Evolutionary conservation across 768 basidiomycete genomes (phyloP).

Genomic region (Lanmaoa rubissima): DNA sequence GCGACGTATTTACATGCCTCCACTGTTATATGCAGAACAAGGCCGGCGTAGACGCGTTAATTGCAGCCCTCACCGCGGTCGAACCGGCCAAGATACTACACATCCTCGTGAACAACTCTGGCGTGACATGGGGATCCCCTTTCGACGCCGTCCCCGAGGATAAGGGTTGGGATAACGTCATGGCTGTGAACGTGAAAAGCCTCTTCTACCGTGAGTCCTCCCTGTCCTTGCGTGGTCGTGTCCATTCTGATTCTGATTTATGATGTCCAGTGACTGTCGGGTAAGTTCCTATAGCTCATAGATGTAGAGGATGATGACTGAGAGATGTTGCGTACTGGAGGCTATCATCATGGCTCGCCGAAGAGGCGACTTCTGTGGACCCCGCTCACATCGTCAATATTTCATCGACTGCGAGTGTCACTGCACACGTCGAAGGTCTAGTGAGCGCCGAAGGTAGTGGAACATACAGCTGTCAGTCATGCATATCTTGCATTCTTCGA

Average conservation of each 20-base stretch:
- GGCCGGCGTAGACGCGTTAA: slow-evolving; percentile 75
- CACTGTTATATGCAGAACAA: slow-evolving; percentile 50
- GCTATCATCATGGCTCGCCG: slow-evolving; percentile 53
- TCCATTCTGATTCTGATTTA: background rate
- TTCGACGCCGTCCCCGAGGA: slow-evolving; percentile 73
- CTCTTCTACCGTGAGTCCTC: slow-evolving; percentile 68
- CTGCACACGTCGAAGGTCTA: slow-evolving; percentile 45
- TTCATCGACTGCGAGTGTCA: slow-evolving; percentile 65
- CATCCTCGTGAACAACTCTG: slow-evolving; percentile 83
- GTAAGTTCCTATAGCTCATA: slow-evolving; percentile 22
- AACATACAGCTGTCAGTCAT: slow-evolving; percentile 72
- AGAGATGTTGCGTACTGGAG: slow-evolving; percentile 11
- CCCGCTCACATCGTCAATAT: slow-evolving; percentile 82
- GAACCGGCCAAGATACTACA: slow-evolving; percentile 63
- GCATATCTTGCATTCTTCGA: background rate
- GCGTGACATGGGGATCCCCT: slow-evolving; percentile 74
- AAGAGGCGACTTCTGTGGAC: slow-evolving; percentile 58
- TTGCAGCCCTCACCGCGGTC: slow-evolving; percentile 61
- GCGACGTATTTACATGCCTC: background rate
- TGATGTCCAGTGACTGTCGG: slow-evolving; percentile 42
- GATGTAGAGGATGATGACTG: background rate
- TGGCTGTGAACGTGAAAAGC: slow-evolving; percentile 83
- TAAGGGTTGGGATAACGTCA: slow-evolving; percentile 82
- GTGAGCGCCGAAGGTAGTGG: slow-evolving; percentile 59
- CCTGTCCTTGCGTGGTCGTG: background rate